These are phyloP conservation scores for Clavariopsis aquatica DNA, from an alignment of 495 filamentous ascomycete species.

Conservation along the genomic window DNA sequence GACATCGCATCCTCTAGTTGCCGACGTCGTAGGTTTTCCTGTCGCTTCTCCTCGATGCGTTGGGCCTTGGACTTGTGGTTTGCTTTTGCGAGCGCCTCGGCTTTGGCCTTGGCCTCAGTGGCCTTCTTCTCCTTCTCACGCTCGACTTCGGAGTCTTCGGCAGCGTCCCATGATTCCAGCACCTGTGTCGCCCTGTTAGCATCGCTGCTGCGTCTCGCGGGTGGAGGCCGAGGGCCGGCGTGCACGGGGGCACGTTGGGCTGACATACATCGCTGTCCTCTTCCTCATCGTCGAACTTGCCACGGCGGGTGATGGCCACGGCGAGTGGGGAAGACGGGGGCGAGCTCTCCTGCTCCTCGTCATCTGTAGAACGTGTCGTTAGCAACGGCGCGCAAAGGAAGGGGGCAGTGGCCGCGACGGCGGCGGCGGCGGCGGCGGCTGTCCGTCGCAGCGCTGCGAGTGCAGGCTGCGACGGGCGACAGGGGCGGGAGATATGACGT, in stretches of 20 bases:
- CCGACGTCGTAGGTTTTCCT: constrained; percentile 49
- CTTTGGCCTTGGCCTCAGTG: constrained; percentile 83
- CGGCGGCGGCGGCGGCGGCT: constrained; percentile 14
- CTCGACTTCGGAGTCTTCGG: constrained; percentile 95
- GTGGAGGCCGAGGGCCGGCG: background rate
- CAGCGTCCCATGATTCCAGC: constrained; percentile 95
- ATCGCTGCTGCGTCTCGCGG: background rate
- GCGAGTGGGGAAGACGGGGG: constrained; percentile 63
- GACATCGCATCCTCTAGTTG: constrained; percentile 59
- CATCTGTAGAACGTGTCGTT: constrained; percentile 50
- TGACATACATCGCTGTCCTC: constrained; percentile 75
- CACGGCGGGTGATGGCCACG: constrained; percentile 54
- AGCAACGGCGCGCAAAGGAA: constrained; percentile 5
- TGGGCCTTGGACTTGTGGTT: constrained; percentile 88
- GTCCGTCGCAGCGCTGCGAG: constrained; percentile 13
- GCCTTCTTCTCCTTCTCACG: constrained; percentile 89
- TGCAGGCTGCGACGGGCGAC: background rate
- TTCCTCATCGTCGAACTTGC: constrained; percentile 90
- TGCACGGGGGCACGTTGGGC: background rate
- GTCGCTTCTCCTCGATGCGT: constrained; percentile 76
- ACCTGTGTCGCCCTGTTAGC: constrained; percentile 57
- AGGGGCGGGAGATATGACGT: constrained; percentile 32
- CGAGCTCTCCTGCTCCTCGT: constrained; percentile 66
- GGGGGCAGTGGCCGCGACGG: too few relatives aligned
- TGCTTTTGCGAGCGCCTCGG: constrained; percentile 85